Evolutionary conservation across 805 yeast genomes (phyloP).

Genomic region (Lipomyces yamadae): DNA sequence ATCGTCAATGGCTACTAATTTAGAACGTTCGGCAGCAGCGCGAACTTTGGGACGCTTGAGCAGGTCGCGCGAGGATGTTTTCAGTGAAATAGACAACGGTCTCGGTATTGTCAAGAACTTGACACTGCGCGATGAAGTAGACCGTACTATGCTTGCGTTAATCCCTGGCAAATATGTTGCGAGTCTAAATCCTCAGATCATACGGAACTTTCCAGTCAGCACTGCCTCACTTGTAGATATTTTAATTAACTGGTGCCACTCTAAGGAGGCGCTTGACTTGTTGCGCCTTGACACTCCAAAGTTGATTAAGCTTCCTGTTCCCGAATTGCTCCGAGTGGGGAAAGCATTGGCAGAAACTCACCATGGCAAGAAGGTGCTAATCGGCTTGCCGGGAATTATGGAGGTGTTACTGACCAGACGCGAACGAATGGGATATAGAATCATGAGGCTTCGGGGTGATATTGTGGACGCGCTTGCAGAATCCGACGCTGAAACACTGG

Average conservation of each 20-base stretch:
- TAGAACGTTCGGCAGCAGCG: constrained; percentile 30
- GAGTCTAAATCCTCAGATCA: constrained; percentile 18
- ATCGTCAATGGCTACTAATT: constrained; percentile 8
- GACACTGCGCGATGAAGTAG: constrained; percentile 27
- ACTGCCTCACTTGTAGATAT: constrained; percentile 21
- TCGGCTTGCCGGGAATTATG: constrained; percentile 37
- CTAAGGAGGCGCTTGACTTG: constrained; percentile 14
- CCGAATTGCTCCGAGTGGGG: constrained; percentile 27
- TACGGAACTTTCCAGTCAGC: constrained; percentile 23
- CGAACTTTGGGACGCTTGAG: constrained; percentile 24
- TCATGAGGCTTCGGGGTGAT: constrained; percentile 32
- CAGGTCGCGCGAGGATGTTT: constrained; percentile 18
- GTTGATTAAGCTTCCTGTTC: constrained; percentile 32
- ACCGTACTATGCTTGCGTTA: constrained; percentile 18
- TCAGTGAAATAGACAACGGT: constrained; percentile 16
- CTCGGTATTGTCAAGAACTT: constrained; percentile 16
- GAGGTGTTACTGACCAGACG: constrained; percentile 27
- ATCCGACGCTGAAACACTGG: constrained; percentile 17
- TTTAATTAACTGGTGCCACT: constrained; percentile 19
- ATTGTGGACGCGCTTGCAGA: constrained; percentile 29
- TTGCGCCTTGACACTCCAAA: constrained; percentile 20
- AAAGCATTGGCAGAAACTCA: constrained; percentile 26
- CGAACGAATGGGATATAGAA: constrained; percentile 28
- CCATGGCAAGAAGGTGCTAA: constrained; percentile 29
- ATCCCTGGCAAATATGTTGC: constrained; percentile 30